Conservation (phyloP, 2,329 filamentous ascomycete genomes). For the Penicillium sp. region DNA sequence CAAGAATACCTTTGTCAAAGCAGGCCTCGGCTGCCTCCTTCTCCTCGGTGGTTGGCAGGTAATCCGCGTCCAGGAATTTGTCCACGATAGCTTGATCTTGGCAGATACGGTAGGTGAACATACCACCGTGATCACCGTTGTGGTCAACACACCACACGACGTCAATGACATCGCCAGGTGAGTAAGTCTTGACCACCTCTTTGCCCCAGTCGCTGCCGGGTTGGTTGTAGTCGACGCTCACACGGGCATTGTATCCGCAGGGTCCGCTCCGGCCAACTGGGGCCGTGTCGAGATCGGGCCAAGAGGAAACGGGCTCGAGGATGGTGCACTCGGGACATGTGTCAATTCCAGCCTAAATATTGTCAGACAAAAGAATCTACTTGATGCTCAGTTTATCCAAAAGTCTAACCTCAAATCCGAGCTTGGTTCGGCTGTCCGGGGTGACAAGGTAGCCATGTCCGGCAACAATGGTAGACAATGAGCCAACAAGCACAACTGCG, state of each 20-base stretch:
- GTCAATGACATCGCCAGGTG: slow-evolving; percentile 48
- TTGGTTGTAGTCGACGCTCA: slow-evolving; percentile 55
- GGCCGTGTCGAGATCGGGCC: slow-evolving; percentile 51
- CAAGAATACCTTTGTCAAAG: slow-evolving; percentile 50
- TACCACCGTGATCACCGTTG: slow-evolving; percentile 59
- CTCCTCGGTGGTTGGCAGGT: slow-evolving; percentile 53
- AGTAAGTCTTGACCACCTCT: slow-evolving; percentile 47
- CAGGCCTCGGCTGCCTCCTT: slow-evolving; percentile 57
- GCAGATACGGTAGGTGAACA: slow-evolving; percentile 58
- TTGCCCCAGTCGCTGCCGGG: slow-evolving; percentile 49
- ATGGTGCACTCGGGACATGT: slow-evolving; percentile 58
- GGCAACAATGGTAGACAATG: slow-evolving; percentile 23
- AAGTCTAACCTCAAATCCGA: slow-evolving; percentile 45
- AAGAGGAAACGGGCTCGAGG: slow-evolving; percentile 53
- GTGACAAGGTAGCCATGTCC: slow-evolving; percentile 51
- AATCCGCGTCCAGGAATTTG: slow-evolving; percentile 50
- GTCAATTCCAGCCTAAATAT: slow-evolving; percentile 47
- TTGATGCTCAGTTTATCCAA: not conserved
- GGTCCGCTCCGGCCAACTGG: slow-evolving; percentile 51
- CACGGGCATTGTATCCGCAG: slow-evolving; percentile 57
- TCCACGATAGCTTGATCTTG: slow-evolving; percentile 53
- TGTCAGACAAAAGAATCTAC: not conserved
- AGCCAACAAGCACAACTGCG: not conserved
- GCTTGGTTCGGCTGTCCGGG: slow-evolving; percentile 48
- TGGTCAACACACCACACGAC: slow-evolving; percentile 59